These are phyloP conservation scores for Dicorynia guianensis DNA, from an alignment of 306 rosid species.

Conservation along the genomic window DNA sequence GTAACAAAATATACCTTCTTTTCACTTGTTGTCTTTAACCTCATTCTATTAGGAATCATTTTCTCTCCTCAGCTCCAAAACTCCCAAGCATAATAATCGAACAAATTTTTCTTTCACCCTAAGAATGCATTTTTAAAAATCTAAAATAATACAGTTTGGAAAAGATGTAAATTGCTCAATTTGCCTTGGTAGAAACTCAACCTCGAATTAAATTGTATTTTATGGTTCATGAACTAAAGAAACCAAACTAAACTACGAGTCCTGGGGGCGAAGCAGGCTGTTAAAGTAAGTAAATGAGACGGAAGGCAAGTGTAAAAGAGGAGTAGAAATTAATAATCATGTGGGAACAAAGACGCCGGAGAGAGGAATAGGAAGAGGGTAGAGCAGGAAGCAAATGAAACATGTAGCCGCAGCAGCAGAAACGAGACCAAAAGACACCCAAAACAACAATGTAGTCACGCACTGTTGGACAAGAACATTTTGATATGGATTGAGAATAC, in stretches of 20 bases:
- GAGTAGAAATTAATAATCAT: slow-evolving; percentile 14
- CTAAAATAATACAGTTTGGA: no score
- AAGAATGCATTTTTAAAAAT: no score
- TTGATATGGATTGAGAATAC: slow-evolving; percentile 54
- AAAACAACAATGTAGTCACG: slow-evolving; percentile 36
- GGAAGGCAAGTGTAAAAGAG: background rate
- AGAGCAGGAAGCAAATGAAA: slow-evolving; percentile 9
- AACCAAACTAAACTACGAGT: no score
- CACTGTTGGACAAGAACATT: slow-evolving; percentile 42
- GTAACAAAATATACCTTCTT: no score
- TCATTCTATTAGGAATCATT: no score
- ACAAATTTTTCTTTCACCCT: no score
- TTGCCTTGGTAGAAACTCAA: no score
- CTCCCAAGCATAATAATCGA: no score
- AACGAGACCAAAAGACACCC: slow-evolving; percentile 11
- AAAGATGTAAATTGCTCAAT: no score
- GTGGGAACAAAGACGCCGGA: slow-evolving; percentile 29
- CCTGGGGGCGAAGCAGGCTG: background rate
- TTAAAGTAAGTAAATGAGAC: background rate
- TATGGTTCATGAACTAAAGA: background rate
- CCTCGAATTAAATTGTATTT: background rate
- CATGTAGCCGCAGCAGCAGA: slow-evolving; percentile 27
- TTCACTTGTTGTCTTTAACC: no score
- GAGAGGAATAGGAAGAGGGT: background rate
- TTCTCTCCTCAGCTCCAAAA: no score